Evolutionary conservation across 129 eudicot genomes (phyloP), one percentile per base, ranked within the genome.

Genomic region (Chrysanthemum seticuspe): DNA sequence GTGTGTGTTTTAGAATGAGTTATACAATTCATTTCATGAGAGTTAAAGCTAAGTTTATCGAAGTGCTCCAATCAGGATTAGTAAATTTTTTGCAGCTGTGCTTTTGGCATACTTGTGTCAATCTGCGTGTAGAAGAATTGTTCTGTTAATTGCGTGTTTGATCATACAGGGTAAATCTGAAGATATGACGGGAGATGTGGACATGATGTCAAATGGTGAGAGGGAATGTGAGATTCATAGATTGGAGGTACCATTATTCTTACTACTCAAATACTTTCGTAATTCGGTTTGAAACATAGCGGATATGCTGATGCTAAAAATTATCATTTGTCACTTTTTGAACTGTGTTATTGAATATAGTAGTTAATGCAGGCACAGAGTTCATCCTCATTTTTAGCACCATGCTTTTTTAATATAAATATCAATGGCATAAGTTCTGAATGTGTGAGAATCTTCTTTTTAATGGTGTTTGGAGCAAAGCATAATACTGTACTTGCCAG

Each of bases 171-270:
- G 48, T 47, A 47, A 57, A 16, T 27, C 16, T 72, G 68, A 78
- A 72, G 78, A 78, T 55, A 27, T 9, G 48, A 18, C 21, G 57
- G 58, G 77, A 64, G 77, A 36, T 36, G 9, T 55, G 72, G 55
- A 71, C 65, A 25, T 16, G 40, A 25, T 55, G 45, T 70, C 77
- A 54, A 54, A 44, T 31, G 76, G 68, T 11, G 60, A 54, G 47
- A 63, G 70, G 67, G 83, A 73, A 78, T 64, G 73, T 61, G 49
- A 51, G 14, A 18, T 49, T 18, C 54, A 56, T 68, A 65, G 56
- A 68, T 59, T 73, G 40, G 83, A 81, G 86, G 86, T 87, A 74
- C 71, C 14, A 69, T 73, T 70, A 62, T 40, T 68, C 51, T 61
- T 80, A 68, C 72, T 68, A 56, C 25, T 67, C 15, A 68, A 62